Conservation (phyloP, 345 rosid species). For the Salix arbutifolia region DNA sequence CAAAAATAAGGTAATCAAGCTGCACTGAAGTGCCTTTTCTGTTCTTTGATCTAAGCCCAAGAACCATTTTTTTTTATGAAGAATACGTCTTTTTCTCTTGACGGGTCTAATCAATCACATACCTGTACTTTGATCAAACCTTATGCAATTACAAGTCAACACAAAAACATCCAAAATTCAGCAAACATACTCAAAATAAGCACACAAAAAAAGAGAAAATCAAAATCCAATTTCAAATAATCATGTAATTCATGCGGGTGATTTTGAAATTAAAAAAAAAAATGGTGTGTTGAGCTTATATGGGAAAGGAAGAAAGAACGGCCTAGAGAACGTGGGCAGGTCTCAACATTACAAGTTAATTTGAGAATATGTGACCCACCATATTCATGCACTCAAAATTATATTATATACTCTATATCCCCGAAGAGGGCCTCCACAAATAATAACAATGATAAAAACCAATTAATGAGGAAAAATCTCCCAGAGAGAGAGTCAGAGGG, state of each 20-base stretch:
- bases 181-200: background rate
- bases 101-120: background rate
- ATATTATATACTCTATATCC: slow-evolving; percentile 7
- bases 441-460: background rate
- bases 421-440: slow-evolving; percentile 22
- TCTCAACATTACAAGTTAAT: background rate
- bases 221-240: background rate
- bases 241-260: background rate
- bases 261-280: slow-evolving; percentile 5
- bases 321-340: slow-evolving; percentile 15
- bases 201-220: background rate
- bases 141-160: background rate
- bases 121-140: background rate
- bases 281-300: background rate
- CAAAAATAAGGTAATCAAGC: slow-evolving; percentile 39
- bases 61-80: slow-evolving; percentile 44
- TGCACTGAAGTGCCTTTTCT: slow-evolving; percentile 33
- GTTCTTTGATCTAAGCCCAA: slow-evolving; percentile 59
- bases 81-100: slow-evolving; percentile 12
- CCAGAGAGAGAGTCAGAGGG: background rate
- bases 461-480: background rate
- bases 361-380: slow-evolving; percentile 8
- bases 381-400: slow-evolving; percentile 8
- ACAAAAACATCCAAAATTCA: background rate
- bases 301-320: slow-evolving; percentile 2